Evolutionary conservation across 2,329 filamentous ascomycete species (phyloP), one percentile per base, ranked within the genome.

Genomic region (Aaosphaeria arxii): DNA sequence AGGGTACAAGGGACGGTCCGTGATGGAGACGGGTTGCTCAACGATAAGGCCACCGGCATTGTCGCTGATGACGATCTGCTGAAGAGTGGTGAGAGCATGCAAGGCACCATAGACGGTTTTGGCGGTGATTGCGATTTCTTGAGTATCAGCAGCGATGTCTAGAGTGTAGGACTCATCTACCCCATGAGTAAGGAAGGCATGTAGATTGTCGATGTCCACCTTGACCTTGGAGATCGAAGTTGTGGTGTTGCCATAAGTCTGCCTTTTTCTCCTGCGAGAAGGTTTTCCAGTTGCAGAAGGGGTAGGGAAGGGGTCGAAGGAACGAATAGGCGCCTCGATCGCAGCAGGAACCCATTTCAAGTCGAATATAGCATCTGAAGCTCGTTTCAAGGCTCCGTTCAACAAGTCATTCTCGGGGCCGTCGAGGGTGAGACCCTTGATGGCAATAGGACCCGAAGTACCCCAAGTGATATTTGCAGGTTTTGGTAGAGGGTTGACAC

Each of bases 121-220:
- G 29, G 79, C 73, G 1, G 67, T 72, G 53, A 82, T 74, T 6
- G 71, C 57, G 47, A 82, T 65, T 4, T 62, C 64, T 32, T 65
- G 60, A 3, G 77, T 76, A 17, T 59, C 61, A 5, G 66, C 53
- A 1, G 61, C 53, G 35, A 80, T 71, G 13, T 74, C 66, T 17
- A 82, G 55, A 0, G 73, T 77, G 59, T 82, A 82, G n/a, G 78
- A 80, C 56, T 82, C 79, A 48, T 82, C 77, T 24, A 81, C 78
- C 4, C 77, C 79, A 53, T 82, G 78, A 57, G 81, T 73, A 30
- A 83, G 66, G 49, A 77, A 71, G 4, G 75, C 77, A 9, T 71
- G 52, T 39, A 59, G 60, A 55, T 83, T 67, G 5, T 69, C 53
- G 29, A 83, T 64, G 5, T 73, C 63, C 40, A 83, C 64, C 29